Base-by-base conservation (phyloP, 2,329 filamentous ascomycete genomes). In the Verticillium longisporum region DNA sequence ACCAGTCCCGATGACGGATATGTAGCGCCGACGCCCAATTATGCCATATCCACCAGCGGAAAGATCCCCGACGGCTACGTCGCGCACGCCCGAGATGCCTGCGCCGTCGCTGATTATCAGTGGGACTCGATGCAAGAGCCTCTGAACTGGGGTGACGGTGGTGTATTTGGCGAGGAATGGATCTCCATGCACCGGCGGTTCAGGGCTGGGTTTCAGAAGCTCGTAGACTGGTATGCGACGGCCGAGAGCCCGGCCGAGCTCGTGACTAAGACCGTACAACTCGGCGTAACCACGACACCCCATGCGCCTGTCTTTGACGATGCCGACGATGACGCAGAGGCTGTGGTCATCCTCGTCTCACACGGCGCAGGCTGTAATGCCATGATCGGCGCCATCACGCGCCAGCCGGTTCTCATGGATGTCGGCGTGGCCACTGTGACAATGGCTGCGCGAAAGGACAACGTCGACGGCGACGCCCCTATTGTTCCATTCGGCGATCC, bases 341-440 rank as follows among this genome's bases (percentile, higher is more conserved):
- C 92, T 1, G 88, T 98, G 1, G 79, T 99, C 15, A 82, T 99
- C 50, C 77, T 99, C 7, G 90, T 99, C 26, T 97, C 95, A 0
- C 95, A 99, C 71, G 94, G 94, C 31, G 95, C 95, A 14, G 95
- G 95, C 45, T 97, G 94, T 75, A 99, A 99, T 76, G 95, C 95
- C 2, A 77, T 99, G 55, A 93, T 99, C 64, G 92, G 94, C 13
- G 92, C 92, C 32, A 84, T 99, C 65, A 96, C 93, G 0, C 90
- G 94, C 63, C 90, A 97, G 69, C 94, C 95, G 0, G 92, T 96
- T 0, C 81, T 99, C 14, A 86, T 96, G 69, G 93, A 98, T 70
- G 89, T 98, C 15, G 89, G 88, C 33, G 90, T 96, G 76, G 91
- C 94, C 0, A 97, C 93, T 3, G 80, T 99, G 57, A 97, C 94